Base-by-base conservation (phyloP, 495 filamentous ascomycete genomes). In the Glutinoglossum americanum region DNA sequence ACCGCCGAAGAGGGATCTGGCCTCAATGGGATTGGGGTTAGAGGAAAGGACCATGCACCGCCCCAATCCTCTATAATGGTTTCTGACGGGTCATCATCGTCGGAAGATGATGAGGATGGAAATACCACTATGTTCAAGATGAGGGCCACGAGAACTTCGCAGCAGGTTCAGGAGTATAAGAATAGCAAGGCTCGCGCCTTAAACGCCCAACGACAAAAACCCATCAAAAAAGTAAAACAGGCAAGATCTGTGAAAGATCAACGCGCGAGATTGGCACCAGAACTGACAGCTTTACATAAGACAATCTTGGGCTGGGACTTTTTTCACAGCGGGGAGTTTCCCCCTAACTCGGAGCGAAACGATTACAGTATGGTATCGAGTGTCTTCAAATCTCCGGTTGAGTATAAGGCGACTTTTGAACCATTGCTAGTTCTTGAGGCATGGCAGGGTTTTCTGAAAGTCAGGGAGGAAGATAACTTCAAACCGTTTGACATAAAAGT, bases 231-330 rank as follows among this genome's bases (percentile, higher is more conserved):
- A 70, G 69, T 76, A 54, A 85, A 83, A 65, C 74, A 85, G 17
- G 69, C 79, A 49, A 76, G 90, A 30, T 89, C 86, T 25, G 79
- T 82, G 1, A 90, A 89, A 65, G 92, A 97, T 67, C 89, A 94
- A 81, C 84, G 93, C 58, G 93, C 92, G 54, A 81, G 92, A 51
- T 71, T 98, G 55, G 82, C 88, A 26, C 92, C 92, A 8, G 87
- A 95, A 62, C 81, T 98, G 65, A 82, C 89, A 30, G 72, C 77
- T 7, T 72, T 98, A 30, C 93, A 97, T 62, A 83, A 83, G 54
- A 78, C 80, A 10, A 85, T 98, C 28, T 80, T 98, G 9, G 74
- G 83, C 54, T 98, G 92, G 92, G 84, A 98, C 61, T 92, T 87
- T 63, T 96, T 93, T 65, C 84, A 93, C 60, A 72, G 76, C 32